Conservation (phyloP, 1,139 yeast species). For the Candida frijolesensis region DNA sequence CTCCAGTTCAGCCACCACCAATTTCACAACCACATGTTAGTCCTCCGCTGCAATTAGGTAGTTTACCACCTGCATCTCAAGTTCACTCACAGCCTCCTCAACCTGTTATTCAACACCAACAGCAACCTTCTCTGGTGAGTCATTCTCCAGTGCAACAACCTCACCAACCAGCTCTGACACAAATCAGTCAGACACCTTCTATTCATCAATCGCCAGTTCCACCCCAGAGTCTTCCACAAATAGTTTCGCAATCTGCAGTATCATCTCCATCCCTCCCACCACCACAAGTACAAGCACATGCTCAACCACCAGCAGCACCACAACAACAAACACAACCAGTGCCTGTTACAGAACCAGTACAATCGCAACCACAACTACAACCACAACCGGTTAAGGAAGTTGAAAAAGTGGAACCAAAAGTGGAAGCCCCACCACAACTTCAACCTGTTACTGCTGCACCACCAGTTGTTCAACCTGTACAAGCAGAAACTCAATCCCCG, state of each 20-base stretch:
- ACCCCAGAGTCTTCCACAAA: slow-evolving; percentile 1
- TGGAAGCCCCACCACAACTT: background rate
- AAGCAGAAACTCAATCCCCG: background rate
- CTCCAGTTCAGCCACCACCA: slow-evolving; percentile 2
- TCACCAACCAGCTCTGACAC: slow-evolving; percentile 1
- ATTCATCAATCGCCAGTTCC: slow-evolving; percentile 2
- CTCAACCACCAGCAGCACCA: too few relatives aligned
- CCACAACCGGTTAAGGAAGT: slow-evolving; percentile 11
- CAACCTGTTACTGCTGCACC: background rate
- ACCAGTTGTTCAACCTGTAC: background rate
- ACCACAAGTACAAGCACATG: too few relatives aligned
- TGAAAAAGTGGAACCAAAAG: background rate
- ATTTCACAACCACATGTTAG: background rate
- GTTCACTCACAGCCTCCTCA: background rate
- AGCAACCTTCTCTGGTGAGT: background rate
- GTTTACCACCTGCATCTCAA: slow-evolving; percentile 4
- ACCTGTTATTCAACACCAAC: slow-evolving; percentile 2
- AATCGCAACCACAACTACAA: slow-evolving; percentile 9
- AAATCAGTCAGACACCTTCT: slow-evolving; percentile 1
- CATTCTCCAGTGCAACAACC: slow-evolving; percentile 3
- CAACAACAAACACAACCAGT: background rate
- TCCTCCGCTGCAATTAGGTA: slow-evolving; percentile 3
- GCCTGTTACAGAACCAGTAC: slow-evolving; percentile 2
- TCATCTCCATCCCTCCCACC: background rate
- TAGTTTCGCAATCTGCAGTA: background rate